These are phyloP conservation scores for Dendrocalamus latiflorus DNA, from an alignment of 202 grass and related monocot genomes.

Conservation along the genomic window DNA sequence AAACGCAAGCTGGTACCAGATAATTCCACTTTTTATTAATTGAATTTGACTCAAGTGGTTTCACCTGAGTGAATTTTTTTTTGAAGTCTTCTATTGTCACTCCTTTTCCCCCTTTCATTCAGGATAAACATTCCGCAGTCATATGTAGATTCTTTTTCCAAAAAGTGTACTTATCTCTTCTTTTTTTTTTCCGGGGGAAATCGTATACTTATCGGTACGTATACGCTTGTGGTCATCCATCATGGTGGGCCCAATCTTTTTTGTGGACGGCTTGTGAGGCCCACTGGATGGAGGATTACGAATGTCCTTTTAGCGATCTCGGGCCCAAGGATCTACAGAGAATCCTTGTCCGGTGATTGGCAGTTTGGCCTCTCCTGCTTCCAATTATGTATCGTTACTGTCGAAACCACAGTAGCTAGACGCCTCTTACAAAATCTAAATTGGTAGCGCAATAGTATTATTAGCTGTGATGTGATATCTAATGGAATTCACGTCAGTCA, in stretches of 20 bases:
- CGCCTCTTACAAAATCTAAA: not conserved
- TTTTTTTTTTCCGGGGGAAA: not conserved
- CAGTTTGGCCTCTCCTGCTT: not conserved
- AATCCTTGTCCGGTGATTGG: not conserved
- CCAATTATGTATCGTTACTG: not conserved
- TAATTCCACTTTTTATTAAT: not conserved
- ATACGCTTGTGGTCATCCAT: not conserved
- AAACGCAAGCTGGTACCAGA: no score
- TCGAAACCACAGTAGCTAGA: not conserved
- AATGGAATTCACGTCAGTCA: not conserved
- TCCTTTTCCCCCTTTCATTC: not conserved
- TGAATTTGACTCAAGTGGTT: not conserved
- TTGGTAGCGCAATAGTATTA: not conserved
- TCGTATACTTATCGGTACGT: not conserved
- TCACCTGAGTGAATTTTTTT: not conserved
- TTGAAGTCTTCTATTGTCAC: no score
- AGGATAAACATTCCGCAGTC: not conserved
- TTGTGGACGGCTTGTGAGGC: not conserved
- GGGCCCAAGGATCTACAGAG: not conserved
- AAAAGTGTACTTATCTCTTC: not conserved
- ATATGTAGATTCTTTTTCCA: not conserved
- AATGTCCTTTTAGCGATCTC: not conserved
- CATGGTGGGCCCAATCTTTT: not conserved
- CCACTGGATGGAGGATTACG: not conserved
- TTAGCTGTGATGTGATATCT: not conserved